Evolutionary conservation across 331 rosid species (phyloP), one percentile per base, ranked within the genome.

Genomic region (Cydonia oblonga): DNA sequence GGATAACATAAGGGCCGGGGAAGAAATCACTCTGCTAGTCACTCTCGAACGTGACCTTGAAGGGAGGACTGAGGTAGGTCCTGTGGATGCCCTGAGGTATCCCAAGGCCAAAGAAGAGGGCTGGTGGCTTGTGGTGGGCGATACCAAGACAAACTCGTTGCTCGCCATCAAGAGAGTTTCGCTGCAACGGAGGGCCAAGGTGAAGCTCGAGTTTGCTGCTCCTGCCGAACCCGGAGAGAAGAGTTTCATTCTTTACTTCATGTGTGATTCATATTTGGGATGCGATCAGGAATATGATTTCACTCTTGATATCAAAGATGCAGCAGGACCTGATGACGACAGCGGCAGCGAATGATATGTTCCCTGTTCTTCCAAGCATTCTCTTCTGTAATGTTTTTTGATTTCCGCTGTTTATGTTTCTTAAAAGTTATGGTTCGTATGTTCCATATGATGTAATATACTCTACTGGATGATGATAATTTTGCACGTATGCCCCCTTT

Each of bases 71-170:
- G 98, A 91, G 71, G 73, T 85, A 8, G 92, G 89, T 38, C 75
- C 96, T 12, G 96, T 89, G 70, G 92, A 86, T 80, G 86, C 97
- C 62, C 87, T 83, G 35, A 86, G 87, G 86, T 93, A 90, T 78
- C 92, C 98, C 1, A 93, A 86, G 85, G 83, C 87, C 58, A 93
- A 88, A 83, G 98, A 93, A 76, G 98, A 93, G 82, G 98, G 96
- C 4, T 91, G 98, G 98, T 91, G 98, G 98, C 96, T 93, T 60
- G 95, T 91, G 32, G 96, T 86, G 10, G 98, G 98, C 32, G 96
- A 91, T 70, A 89, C 92, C 30, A 87, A 83, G 67, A 86, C 68
- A 62, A 89, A 91, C 86, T 77, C 86, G 69, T 49, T 93, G 82
- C 92, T 91, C 68, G 95, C 96, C 52, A 91, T 91, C 71, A 93